Evolutionary conservation across 108 stramenopile species (phyloP), one percentile per base, ranked within the genome.

Genomic region (Nitzschia palea): DNA sequence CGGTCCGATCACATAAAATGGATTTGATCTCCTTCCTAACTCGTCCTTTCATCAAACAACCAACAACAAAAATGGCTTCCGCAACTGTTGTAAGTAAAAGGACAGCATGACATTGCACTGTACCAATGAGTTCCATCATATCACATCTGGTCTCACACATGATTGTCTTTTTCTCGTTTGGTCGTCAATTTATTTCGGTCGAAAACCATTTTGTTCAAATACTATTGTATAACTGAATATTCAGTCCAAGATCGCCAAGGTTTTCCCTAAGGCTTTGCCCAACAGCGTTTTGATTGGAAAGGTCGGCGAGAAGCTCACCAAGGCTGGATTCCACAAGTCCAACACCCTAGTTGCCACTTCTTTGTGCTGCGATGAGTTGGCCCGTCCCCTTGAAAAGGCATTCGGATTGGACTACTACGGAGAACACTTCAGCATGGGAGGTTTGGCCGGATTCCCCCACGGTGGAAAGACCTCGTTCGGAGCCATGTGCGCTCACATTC

Each of bases 401-500:
- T 76, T 83, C n/a, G 64, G 55, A 42, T 44, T 44, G 27, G 27
- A 70, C 27, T 48, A 48, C 47, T 60, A 60, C 23, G 64, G 69
- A 8, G 34, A 71, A 17, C 76, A 71, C 51, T 83, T 83, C 51
- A 67, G 48, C 55, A 58, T 83, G 65, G 82, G 82, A 22, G 82
- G 82, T 27, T 62, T 84, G 30, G 67, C 86, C 12, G 89, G 89
- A 29, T 83, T 85, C 71, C 86, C 72, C 65, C 85, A 71, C 40
- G 85, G 72, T 14, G 85, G 85, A 17, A 63, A 53, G 3, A 85
- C 84, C 20, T 55, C 62, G 2, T 85, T 83, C 37, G 84, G 80
- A 22, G 86, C 86, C 75, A 85, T 86, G 84, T 71, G 79, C n/a
- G 58, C 74, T 14, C 89, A 90, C 70, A 80, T 90, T 33, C 89